These are phyloP conservation scores for Paraconiothyrium brasiliense DNA, from an alignment of 2,329 filamentous ascomycete genomes.

Conservation along the genomic window DNA sequence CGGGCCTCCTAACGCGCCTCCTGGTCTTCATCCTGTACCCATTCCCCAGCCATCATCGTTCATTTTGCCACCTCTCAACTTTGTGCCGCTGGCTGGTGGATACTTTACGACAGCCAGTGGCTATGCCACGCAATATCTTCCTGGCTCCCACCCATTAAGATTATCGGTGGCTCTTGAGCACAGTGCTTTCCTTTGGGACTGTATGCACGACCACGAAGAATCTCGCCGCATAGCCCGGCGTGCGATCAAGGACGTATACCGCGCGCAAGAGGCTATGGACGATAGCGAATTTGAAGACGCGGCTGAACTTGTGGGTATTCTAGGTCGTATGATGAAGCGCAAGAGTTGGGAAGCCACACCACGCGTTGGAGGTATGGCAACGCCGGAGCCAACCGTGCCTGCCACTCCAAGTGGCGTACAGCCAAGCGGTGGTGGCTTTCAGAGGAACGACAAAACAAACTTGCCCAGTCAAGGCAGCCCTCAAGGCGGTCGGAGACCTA, in stretches of 20 bases:
- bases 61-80: constrained; percentile 80
- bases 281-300: constrained; percentile 96
- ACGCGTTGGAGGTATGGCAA: constrained; percentile 41
- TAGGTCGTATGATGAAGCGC: constrained; percentile 89
- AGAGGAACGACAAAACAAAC: constrained; percentile 23
- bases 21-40: constrained; percentile 55
- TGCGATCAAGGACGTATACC: constrained; percentile 90
- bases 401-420: constrained; percentile 26
- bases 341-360: constrained; percentile 52
- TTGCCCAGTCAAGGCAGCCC: constrained; percentile 32
- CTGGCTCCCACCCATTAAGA: constrained; percentile 88
- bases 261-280: constrained; percentile 89
- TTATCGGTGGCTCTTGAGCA: constrained; percentile 93
- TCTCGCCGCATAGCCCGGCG: constrained; percentile 80
- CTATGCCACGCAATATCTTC: constrained; percentile 78
- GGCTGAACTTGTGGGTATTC: constrained; percentile 82
- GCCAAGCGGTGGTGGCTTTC: constrained; percentile 19
- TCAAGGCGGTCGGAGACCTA: constrained; percentile 34
- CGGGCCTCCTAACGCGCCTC: constrained; percentile 52
- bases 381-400: constrained; percentile 37
- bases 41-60: constrained; percentile 69
- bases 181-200: constrained; percentile 92
- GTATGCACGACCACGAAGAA: constrained; percentile 79
- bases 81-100: constrained; percentile 80
- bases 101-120: constrained; percentile 82